Evolutionary conservation across 495 filamentous ascomycete species (phyloP).

Genomic region (Collariella sp.): DNA sequence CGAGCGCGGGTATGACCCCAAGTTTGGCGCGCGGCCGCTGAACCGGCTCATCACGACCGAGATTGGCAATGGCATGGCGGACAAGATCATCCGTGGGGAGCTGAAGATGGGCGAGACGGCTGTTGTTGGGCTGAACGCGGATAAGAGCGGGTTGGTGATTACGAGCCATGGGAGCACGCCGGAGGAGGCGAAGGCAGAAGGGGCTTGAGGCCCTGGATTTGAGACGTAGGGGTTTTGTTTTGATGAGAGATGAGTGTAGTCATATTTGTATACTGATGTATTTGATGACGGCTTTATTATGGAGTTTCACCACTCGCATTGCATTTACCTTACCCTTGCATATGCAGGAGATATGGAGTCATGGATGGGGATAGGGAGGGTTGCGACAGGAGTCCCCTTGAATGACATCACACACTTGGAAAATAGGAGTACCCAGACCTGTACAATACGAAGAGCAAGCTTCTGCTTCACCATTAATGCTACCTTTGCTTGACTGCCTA

Average conservation of each 20-base stretch:
- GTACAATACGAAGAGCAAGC: too few species aligned
- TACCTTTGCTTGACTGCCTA: too few species aligned
- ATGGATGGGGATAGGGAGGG: neutral
- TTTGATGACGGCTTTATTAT: neutral
- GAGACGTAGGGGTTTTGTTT: neutral
- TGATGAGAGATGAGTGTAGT: neutral
- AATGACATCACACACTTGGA: too few species aligned
- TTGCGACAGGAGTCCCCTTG: too few species aligned
- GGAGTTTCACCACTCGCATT: neutral
- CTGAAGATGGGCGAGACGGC: conserved; percentile 66
- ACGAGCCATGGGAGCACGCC: neutral
- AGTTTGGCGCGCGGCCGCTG: conserved; percentile 85
- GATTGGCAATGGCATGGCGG: conserved; percentile 80
- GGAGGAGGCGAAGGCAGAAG: neutral
- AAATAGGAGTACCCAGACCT: too few species aligned
- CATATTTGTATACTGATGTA: neutral
- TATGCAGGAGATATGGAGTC: neutral
- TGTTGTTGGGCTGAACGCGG: conserved; percentile 53
- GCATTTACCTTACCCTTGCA: neutral
- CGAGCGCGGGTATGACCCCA: conserved; percentile 79
- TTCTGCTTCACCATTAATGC: too few species aligned
- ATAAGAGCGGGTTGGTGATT: conserved; percentile 41
- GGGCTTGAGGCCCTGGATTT: too few species aligned
- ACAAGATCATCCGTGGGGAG: conserved; percentile 82
- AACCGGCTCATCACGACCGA: conserved; percentile 85